Percentiles rank a stretch among this genome's conserved stretches.
Conservation (phyloP, 805 yeast genomes). For the Saturnispora galanensis region DNA sequence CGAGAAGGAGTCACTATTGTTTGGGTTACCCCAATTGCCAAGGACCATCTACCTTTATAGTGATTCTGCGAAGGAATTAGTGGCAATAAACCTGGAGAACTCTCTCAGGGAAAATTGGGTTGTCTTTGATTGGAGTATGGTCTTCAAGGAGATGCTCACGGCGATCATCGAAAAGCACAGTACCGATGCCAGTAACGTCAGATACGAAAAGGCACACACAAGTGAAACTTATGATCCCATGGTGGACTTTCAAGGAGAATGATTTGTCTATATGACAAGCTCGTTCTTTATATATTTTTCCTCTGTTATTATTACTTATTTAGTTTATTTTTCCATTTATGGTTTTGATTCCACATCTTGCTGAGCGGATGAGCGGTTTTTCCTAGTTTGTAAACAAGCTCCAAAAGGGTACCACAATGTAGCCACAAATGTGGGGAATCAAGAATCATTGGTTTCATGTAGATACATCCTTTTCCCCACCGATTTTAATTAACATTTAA, state of each 20-base stretch:
- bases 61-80: constrained; percentile 24
- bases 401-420: too few relatives aligned
- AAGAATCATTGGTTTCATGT: too few relatives aligned
- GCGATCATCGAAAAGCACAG: constrained; percentile 27
- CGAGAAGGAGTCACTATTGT: constrained; percentile 46
- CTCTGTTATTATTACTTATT: not conserved
- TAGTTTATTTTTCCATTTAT: too few relatives aligned
- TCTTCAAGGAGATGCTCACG: constrained; percentile 28
- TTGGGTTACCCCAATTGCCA: constrained; percentile 70
- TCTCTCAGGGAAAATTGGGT: constrained; percentile 26
- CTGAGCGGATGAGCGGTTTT: too few relatives aligned
- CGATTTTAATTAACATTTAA: too few relatives aligned
- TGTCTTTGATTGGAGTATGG: constrained; percentile 27
- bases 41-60: constrained; percentile 45
- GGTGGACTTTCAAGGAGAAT: constrained; percentile 22
- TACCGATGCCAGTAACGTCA: constrained; percentile 26
- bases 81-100: constrained; percentile 24
- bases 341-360: too few relatives aligned
- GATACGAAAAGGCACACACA: constrained; percentile 13
- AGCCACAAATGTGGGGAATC: too few relatives aligned
- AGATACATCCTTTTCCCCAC: too few relatives aligned
- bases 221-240: constrained; percentile 23
- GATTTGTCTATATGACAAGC: not conserved
- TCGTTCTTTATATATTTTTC: not conserved
- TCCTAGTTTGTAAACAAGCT: too few relatives aligned